Evolutionary conservation across 169 alveolate genomes (phyloP).

Genomic region (Plasmodium reichenowi): DNA sequence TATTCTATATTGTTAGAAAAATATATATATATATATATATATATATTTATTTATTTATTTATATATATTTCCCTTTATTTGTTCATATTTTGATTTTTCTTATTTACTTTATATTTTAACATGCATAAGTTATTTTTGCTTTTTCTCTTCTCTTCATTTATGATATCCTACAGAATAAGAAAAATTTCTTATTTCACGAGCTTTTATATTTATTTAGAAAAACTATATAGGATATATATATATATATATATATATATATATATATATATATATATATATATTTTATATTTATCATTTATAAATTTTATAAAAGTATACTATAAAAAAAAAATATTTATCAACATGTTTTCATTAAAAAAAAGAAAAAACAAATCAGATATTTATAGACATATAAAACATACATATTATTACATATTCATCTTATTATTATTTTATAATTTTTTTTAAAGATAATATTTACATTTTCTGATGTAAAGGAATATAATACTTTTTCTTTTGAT

Average conservation of each 20-base stretch:
- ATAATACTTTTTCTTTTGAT: slow-evolving; percentile 64
- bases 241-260: neutral
- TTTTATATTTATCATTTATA: neutral
- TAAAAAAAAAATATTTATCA: neutral
- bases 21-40: neutral
- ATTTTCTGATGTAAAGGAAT: slow-evolving; percentile 71
- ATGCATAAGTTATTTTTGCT: neutral
- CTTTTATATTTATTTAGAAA: neutral
- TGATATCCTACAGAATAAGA: slow-evolving; percentile 27
- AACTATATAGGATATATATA: neutral
- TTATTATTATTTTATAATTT: neutral
- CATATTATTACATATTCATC: neutral
- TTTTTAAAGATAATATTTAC: slow-evolving; percentile 11
- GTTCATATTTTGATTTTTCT: neutral
- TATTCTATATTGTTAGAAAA: slow-evolving; percentile 4
- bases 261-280: neutral
- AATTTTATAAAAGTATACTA: no score
- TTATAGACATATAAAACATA: neutral
- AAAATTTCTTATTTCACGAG: no score
- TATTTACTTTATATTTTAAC: slow-evolving; percentile 27
- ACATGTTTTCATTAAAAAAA: neutral
- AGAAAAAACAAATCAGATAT: neutral
- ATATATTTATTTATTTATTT: neutral
- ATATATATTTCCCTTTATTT: neutral
- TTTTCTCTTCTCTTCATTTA: slow-evolving; percentile 16